Percentiles rank a stretch among this genome's conserved stretches.
Conservation (phyloP, 495 filamentous ascomycete species). For the Hypoxylon rickii region DNA sequence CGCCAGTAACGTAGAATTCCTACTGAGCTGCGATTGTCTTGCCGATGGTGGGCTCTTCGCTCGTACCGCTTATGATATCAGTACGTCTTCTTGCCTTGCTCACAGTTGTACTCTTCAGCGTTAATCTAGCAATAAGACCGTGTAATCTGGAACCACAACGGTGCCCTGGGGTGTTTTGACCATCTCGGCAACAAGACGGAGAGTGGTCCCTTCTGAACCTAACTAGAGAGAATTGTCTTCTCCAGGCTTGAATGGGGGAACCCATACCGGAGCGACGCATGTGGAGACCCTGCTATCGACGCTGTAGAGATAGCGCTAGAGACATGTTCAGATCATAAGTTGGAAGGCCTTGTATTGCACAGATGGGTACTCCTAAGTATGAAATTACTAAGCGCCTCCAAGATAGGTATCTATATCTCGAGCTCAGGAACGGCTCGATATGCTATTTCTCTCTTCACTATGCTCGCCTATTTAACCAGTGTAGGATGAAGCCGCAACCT, state of each 20-base stretch:
- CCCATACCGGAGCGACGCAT: background rate
- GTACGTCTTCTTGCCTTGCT: conserved; percentile 14
- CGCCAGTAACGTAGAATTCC: conserved; percentile 22
- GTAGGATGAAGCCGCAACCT: background rate
- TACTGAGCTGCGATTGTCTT: conserved; percentile 35
- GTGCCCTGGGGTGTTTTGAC: conserved; percentile 37
- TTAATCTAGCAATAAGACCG: conserved; percentile 26
- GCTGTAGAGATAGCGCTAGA: too few relatives aligned
- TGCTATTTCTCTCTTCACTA: background rate
- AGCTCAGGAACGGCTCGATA: too few relatives aligned
- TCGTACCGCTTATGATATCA: conserved; percentile 35
- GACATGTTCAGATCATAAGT: too few relatives aligned
- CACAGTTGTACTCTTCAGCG: background rate
- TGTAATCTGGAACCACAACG: conserved; percentile 38
- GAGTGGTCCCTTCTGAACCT: conserved; percentile 29
- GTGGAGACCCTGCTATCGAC: too few relatives aligned
- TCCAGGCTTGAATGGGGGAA: background rate
- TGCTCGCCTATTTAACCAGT: background rate
- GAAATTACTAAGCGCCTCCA: too few relatives aligned
- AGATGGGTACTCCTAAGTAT: too few relatives aligned
- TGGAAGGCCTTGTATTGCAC: too few relatives aligned
- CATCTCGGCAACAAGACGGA: conserved; percentile 39
- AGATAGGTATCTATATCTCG: too few relatives aligned
- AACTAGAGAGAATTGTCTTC: background rate
- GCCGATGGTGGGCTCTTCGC: background rate